Conservation (phyloP, 176 grass and related monocot species). For the Avena sativa region DNA sequence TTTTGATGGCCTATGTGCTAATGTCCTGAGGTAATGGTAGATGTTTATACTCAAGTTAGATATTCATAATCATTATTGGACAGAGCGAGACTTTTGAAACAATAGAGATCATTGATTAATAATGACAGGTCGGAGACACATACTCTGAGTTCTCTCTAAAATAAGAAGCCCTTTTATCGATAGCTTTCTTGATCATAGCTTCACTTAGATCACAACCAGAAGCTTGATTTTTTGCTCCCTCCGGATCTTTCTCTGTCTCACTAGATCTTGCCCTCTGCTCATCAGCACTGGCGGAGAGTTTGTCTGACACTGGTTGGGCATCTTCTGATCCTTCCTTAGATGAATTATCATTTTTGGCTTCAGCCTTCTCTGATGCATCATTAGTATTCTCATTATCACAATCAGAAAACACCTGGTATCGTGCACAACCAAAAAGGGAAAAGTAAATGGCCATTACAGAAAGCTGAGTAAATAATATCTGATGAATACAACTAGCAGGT, state of each 20-base stretch:
- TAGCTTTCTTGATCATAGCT: conserved; percentile 74
- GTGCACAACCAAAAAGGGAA: conserved; percentile 28
- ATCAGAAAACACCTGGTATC: conserved; percentile 66
- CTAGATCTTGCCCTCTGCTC: conserved; percentile 45
- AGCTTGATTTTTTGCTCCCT: conserved; percentile 44
- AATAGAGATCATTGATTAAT: neutral
- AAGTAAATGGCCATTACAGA: conserved; percentile 29
- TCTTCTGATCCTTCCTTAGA: conserved; percentile 62
- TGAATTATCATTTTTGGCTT: conserved; percentile 50
- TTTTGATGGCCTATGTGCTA: conserved; percentile 4
- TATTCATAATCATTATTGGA: conserved; percentile 7
- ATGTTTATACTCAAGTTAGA: conserved; percentile 6
- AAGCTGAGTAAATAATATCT: neutral
- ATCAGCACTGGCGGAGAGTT: conserved; percentile 46
- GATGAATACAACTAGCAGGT: conserved; percentile 13
- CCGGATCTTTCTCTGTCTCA: conserved; percentile 32
- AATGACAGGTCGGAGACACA: conserved; percentile 40
- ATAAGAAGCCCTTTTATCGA: conserved; percentile 70
- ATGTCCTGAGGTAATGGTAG: neutral
- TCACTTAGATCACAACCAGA: conserved; percentile 59
- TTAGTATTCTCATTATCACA: conserved; percentile 60
- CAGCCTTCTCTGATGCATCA: conserved; percentile 50
- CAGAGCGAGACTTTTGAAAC: neutral
- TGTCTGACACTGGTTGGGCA: conserved; percentile 44
- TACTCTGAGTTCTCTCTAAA: conserved; percentile 88